Conservation (phyloP, 2,329 filamentous ascomycete genomes). For the Cryphonectria carpinicola region DNA sequence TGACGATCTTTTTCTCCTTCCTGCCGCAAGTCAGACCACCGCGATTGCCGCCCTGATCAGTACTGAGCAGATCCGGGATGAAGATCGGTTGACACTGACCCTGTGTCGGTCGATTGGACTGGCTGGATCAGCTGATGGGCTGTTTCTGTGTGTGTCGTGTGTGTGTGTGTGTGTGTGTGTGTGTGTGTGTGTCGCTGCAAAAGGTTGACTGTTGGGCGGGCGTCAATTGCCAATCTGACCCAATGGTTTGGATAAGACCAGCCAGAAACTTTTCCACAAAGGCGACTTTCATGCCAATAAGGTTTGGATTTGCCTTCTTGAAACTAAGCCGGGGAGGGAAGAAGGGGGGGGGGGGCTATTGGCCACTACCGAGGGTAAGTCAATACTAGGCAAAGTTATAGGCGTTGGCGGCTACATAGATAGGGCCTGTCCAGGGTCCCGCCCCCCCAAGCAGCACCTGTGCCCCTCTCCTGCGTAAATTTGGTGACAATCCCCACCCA, state of each 20-base stretch:
- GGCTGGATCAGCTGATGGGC: conserved; percentile 1
- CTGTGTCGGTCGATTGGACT: background rate
- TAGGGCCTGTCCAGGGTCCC: background rate
- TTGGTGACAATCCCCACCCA: conserved; percentile 6
- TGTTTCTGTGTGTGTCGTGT: background rate
- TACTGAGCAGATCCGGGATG: background rate
- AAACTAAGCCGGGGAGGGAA: background rate
- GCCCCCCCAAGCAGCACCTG: background rate
- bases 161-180: background rate
- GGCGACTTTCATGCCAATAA: background rate
- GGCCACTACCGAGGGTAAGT: background rate
- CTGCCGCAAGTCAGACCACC: conserved; percentile 4
- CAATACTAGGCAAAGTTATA: background rate
- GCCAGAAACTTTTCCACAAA: background rate
- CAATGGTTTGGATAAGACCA: background rate
- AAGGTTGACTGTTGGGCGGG: background rate
- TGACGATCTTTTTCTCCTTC: background rate
- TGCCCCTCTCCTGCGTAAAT: conserved; percentile 1
- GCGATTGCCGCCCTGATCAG: background rate
- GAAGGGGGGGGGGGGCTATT: background rate
- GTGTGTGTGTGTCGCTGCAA: background rate
- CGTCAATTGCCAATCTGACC: background rate
- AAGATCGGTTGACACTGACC: background rate
- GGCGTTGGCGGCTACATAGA: background rate
- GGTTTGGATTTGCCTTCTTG: background rate